phyloP scores from a whole-genome alignment of 345 rosid species.

The Eucalyptus pauciflora region DNA sequence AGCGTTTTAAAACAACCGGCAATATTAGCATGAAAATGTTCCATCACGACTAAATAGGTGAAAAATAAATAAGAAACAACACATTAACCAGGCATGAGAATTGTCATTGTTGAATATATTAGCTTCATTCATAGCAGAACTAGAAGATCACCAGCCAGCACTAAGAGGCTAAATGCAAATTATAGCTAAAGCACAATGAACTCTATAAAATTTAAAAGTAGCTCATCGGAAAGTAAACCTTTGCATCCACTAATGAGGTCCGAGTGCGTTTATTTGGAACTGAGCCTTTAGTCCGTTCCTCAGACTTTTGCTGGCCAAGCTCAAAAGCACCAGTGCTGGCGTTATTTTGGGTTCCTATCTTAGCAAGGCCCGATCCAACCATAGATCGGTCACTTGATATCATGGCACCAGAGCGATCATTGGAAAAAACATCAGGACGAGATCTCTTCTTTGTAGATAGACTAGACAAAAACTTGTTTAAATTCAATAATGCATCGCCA shows the following conservation, averaged over 20 bases:
- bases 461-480: slow-evolving; percentile 68
- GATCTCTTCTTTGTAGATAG: slow-evolving; percentile 82
- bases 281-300: slow-evolving; percentile 57
- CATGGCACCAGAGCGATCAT: slow-evolving; percentile 40
- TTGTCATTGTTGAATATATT: neutral
- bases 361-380: slow-evolving; percentile 43
- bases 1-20: neutral
- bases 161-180: neutral
- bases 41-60: neutral
- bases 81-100: neutral
- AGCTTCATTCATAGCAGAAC: neutral
- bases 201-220: neutral
- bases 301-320: slow-evolving; percentile 63
- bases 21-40: neutral
- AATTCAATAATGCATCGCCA: slow-evolving; percentile 69
- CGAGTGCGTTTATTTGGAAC: slow-evolving; percentile 87
- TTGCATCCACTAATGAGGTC: slow-evolving; percentile 71
- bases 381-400: slow-evolving; percentile 51
- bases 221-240: slow-evolving; percentile 30
- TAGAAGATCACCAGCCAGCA: neutral
- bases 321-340: slow-evolving; percentile 45
- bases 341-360: slow-evolving; percentile 72
- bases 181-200: neutral
- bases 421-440: slow-evolving; percentile 54
- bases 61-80: neutral